A percentile compares a stretch with the other conserved stretches of the same genome.
Evolutionary conservation across 257 asterid species (phyloP).

Genomic region (Petunia secreta): DNA sequence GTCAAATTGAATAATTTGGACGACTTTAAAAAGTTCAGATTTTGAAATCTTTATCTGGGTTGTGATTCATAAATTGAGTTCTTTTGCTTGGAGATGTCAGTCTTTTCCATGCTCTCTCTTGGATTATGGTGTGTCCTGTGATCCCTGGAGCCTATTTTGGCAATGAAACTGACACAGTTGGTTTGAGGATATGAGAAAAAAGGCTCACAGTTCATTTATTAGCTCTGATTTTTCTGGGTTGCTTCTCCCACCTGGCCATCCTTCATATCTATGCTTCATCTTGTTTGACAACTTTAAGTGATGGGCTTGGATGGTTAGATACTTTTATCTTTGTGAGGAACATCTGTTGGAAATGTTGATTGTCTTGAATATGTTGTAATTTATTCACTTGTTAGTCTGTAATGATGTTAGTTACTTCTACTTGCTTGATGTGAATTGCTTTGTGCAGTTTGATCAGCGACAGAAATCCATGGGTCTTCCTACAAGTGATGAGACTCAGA

Average conservation of each 20-base stretch:
- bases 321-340: neutral
- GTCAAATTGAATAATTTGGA: neutral
- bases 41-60: neutral
- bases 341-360: neutral
- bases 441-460: conserved; percentile 62
- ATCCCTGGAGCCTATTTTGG: conserved; percentile 5
- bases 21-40: neutral
- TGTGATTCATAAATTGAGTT: neutral
- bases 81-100: neutral
- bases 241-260: neutral
- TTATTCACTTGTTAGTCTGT: neutral
- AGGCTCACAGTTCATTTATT: neutral
- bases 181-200: neutral
- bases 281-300: neutral
- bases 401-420: neutral
- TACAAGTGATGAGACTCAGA: conserved; percentile 73
- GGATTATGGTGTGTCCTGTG: neutral
- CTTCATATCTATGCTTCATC: neutral
- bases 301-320: neutral
- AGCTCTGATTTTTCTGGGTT: conserved; percentile 10
- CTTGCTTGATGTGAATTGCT: conserved; percentile 19
- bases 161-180: neutral
- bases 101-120: neutral
- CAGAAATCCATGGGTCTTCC: conserved; percentile 85
- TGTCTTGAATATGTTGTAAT: conserved; percentile 7